Percentiles rank a stretch among this genome's conserved stretches.
These are phyloP conservation scores for Quercus lobata DNA, from an alignment of 331 rosid species.

Conservation along the genomic window DNA sequence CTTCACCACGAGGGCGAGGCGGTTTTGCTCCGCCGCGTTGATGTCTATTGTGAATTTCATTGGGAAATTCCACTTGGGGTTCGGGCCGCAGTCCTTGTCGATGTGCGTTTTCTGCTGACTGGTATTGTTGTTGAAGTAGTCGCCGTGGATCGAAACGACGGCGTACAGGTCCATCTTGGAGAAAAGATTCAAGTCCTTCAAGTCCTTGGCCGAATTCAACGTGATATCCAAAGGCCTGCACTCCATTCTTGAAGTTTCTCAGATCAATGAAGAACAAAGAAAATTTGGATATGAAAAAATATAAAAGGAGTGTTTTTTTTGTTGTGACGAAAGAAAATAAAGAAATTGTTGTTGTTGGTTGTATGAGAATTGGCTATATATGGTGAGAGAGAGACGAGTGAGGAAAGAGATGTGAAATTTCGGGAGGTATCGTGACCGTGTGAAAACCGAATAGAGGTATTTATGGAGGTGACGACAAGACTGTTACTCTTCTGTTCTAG, in stretches of 20 bases:
- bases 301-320: no score
- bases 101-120: constrained; percentile 33
- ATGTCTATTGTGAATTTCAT: constrained; percentile 29
- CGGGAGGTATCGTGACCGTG: no score
- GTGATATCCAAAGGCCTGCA: constrained; percentile 36
- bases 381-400: neutral
- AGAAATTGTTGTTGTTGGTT: no score
- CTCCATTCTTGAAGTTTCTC: constrained; percentile 28
- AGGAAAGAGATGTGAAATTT: neutral
- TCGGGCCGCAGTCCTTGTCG: constrained; percentile 35
- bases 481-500: neutral
- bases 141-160: constrained; percentile 40
- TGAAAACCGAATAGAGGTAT: neutral
- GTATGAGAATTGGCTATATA: neutral
- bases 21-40: constrained; percentile 22
- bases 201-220: constrained; percentile 29
- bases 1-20: constrained; percentile 34
- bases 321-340: no score
- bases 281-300: neutral
- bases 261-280: neutral
- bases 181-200: constrained; percentile 44
- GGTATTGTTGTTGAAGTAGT: neutral
- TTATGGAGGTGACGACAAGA: neutral
- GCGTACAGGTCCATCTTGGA: constrained; percentile 64
- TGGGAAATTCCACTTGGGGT: constrained; percentile 40